These are phyloP conservation scores for Periconia digitata DNA, from an alignment of 2,329 filamentous ascomycete species.

Conservation along the genomic window DNA sequence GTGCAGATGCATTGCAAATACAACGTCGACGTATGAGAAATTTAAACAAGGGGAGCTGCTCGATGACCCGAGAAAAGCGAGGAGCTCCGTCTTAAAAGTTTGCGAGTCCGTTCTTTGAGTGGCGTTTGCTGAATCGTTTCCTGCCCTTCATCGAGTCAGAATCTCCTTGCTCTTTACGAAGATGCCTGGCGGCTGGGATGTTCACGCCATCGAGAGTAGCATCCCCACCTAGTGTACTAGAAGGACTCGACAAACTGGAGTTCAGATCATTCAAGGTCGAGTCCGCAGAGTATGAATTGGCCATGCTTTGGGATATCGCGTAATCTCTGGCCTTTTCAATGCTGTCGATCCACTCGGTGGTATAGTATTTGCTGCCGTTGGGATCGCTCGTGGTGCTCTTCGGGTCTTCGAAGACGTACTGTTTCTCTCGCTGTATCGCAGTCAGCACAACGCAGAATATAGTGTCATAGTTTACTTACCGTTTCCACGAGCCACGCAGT, in stretches of 20 bases:
- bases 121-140: constrained; percentile 82
- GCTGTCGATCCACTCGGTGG: constrained; percentile 90
- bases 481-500: constrained; percentile 90
- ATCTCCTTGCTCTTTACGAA: constrained; percentile 52
- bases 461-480: constrained; percentile 59
- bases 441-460: constrained; percentile 1
- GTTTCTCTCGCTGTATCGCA: constrained; percentile 72
- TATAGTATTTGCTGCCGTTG: constrained; percentile 66
- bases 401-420: constrained; percentile 91
- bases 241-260: constrained; percentile 70
- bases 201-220: constrained; percentile 45
- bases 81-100: constrained; percentile 63
- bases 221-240: constrained; percentile 69
- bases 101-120: constrained; percentile 91
- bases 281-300: constrained; percentile 64
- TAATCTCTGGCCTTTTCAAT: constrained; percentile 85
- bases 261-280: constrained; percentile 48
- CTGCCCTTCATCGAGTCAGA: constrained; percentile 59
- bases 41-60: constrained; percentile 5
- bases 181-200: constrained; percentile 56
- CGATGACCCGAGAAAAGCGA: constrained; percentile 1
- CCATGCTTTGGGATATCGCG: constrained; percentile 71
- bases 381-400: constrained; percentile 68
- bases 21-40: constrained; percentile 4
- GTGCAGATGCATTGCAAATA: constrained; percentile 10